These are phyloP conservation scores for Coemansia sp. DNA, from an alignment of 192 early-diverging fungal genomes.

Conservation along the genomic window DNA sequence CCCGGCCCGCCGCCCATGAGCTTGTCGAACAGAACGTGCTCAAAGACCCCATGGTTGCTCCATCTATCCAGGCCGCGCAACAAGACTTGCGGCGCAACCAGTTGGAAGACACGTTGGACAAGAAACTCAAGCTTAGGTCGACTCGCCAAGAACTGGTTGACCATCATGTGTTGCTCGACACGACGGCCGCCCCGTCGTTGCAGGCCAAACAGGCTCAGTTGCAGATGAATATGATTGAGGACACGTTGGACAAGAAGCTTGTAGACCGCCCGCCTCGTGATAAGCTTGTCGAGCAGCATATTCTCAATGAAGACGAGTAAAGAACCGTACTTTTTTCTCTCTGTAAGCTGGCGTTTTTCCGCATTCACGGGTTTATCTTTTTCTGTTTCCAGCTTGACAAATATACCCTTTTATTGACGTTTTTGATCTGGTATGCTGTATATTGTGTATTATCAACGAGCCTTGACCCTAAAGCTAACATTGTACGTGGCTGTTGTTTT, in stretches of 20 bases:
- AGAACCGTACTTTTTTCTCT: no score
- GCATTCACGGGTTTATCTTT: no score
- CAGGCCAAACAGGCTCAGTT: conserved; percentile 38
- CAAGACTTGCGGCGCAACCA: conserved; percentile 27
- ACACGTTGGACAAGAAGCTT: conserved; percentile 60
- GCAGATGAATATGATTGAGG: conserved; percentile 46
- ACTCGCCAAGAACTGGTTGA: conserved; percentile 58
- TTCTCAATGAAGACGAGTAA: conserved; percentile 37
- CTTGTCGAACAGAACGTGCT: conserved; percentile 65
- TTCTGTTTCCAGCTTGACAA: no score
- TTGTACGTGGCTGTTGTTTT: no score
- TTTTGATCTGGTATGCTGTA: no score
- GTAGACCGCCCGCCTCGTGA: conserved; percentile 56
- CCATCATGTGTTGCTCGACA: conserved; percentile 60
- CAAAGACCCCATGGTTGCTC: conserved; percentile 44
- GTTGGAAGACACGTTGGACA: conserved; percentile 58
- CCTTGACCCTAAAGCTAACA: no score
- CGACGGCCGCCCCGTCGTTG: conserved; percentile 31
- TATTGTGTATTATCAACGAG: no score
- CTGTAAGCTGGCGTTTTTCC: no score
- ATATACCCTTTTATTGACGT: no score
- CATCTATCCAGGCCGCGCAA: conserved; percentile 38
- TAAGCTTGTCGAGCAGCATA: conserved; percentile 64
- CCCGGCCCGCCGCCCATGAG: conserved; percentile 57
- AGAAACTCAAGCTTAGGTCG: conserved; percentile 59